Evolutionary conservation across 345 rosid species (phyloP), one percentile per base, ranked within the genome.

Genomic region (Rhodamnia argentea): DNA sequence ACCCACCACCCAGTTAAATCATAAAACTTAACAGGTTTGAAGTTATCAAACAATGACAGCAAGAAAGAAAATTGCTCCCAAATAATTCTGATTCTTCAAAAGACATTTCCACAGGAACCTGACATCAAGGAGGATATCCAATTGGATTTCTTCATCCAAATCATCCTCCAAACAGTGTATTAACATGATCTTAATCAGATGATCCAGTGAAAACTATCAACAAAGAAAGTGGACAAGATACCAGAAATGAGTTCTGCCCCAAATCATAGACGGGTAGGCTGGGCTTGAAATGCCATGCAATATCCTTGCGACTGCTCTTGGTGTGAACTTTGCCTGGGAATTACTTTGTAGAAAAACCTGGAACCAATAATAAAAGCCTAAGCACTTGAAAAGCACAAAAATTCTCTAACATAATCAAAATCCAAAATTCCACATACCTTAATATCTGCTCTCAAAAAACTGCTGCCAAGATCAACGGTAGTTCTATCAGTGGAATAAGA

Each of bases 171-270:
- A 18, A 47, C 23, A 82, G 58, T 52, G 27, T 27, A 50, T 82
- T 82, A 82, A 52, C 40, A 50, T 26, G 14, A 40, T 15, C 23
- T 0, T 4, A 13, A 44, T 78, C 23, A 42, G 74, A 50, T 54
- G n/a, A 87, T 70, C 78, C 78, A 64, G 44, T 18, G 78, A 32
- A 64, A 64, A 32, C 44, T 32, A 64, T 32, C 50, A 52, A 76
- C 86, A 50, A 24, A 44, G 52, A 85, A 37, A 50, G 26, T 20
- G 23, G 16, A 16, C 64, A 51, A 24, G 52, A 84, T 95, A 97
- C 99, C 99, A 97, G 93, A 97, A 97, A 94, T 97, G 98, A 87
- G 96, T 91, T 89, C 88, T 95, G 44, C 95, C 93, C 99, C 99
- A 96, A 86, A 87, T 85, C 85, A 95, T 60, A 87, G 94, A 91